Evolutionary conservation across 306 rosid species (phyloP), one percentile per base, ranked within the genome.

Genomic region (Cicer bijugum): DNA sequence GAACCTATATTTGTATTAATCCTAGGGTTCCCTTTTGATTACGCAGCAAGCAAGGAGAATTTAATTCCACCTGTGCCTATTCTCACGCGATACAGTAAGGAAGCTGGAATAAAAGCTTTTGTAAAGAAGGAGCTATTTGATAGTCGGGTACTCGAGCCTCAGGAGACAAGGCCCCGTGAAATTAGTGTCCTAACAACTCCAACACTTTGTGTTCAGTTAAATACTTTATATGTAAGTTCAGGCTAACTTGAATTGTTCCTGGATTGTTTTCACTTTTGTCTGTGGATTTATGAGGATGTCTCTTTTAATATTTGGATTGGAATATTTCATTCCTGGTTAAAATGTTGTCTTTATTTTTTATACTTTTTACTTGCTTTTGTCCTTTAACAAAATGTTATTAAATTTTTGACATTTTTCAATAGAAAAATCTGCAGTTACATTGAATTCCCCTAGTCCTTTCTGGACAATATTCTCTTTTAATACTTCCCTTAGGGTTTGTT

Each of bases 111-210:
- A 87, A 94, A 94, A 85, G 97, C 99, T 79, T 94, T 94, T 84
- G 96, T 94, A 62, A 91, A 89, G 88, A 94, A 94, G 86, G 99
- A 94, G 84, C 83, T 89, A 8, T 91, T 91, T 89, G 99, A 94
- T 74, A 81, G 88, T 56, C 90, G 93, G 72, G 85, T 88, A 44
- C 91, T 95, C 56, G 99, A 89, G 69, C 90, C 96, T 71, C 95
- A 89, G 60, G 99, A 91, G 79, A 81, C 86, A 81, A 91, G 75
- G 77, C 80, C 96, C 50, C 86, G 67, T 28, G 95, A 94, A 81
- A 91, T 89, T 74, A 88, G 71, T 74, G 88, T 89, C 81, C 85
- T 85, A 75, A 60, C 96, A 19, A 94, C 99, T 62, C 82, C 90
- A 76, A 86, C 86, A 44, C 96, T 94, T 19, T 94, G 99, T 82